Base-by-base conservation (phyloP, 2,329 filamentous ascomycete genomes). In the Colletotrichum tropicale region DNA sequence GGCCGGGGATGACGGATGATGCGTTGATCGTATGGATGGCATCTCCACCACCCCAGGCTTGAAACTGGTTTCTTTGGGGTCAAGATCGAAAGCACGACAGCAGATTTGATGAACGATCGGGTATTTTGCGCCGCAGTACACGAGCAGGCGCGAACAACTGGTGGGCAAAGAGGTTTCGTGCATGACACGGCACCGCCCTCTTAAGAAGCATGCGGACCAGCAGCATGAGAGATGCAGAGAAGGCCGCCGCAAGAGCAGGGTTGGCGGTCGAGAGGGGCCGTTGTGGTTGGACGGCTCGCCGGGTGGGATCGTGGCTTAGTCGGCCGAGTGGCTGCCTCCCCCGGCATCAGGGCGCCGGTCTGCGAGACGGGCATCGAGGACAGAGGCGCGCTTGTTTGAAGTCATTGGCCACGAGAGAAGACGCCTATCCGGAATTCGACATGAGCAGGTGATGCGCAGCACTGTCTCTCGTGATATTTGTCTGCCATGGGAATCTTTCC, bases 91-190 rank as follows among this genome's bases (percentile, higher is more conserved):
- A 34, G 43, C 34, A 69, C 72, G 52, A 66, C 73, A 48, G 61
- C 70, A 75, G 43, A 64, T 73, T 52, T 73, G 70, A 73, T 69
- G 56, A 65, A 60, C 48, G 28, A 69, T 68, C 73, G 62, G 64
- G 62, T 64, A 73, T 64, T 60, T 75, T 36, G 13, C 55, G 73
- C 43, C 43, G 43, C 43, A 52, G 43, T 52, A 52, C 43, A 21
- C 43, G 64, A 65, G 48, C 58, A 65, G 26, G 56, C 56, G 56
- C 60, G 38, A 48, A 55, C 66, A 43, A 36, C 18, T 30, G 38
- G 64, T 65, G 74, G 64, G 64, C 65, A 67, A 28, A n/a, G 73
- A 67, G 34, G 70, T 75, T 75, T 75, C 64, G 74, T 73, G 74
- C 74, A 75, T 73, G 70, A 73, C 74, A 69, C 64, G 28, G 58